Conservation (phyloP, 768 basidiomycete species). For the Rubroboletus pulcherrimus region DNA sequence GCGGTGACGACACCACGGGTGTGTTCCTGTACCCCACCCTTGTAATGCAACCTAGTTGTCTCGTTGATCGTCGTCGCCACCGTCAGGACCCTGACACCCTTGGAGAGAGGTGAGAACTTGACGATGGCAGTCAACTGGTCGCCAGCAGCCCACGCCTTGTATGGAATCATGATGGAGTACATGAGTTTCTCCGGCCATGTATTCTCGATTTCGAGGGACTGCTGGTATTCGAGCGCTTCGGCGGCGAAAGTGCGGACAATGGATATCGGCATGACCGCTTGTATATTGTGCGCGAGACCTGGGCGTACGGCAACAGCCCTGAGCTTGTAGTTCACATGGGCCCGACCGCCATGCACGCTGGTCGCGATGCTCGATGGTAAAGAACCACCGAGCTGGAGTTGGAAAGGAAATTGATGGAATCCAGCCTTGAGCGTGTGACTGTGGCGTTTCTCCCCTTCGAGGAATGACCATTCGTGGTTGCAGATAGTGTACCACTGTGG, state of each 20-base stretch:
- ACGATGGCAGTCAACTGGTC: slow-evolving; percentile 77
- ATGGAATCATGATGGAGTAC: slow-evolving; percentile 91
- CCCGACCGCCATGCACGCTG: slow-evolving; percentile 45
- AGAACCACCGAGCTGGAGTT: slow-evolving; percentile 77
- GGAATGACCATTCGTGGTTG: slow-evolving; percentile 89
- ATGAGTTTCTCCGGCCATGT: slow-evolving; percentile 97
- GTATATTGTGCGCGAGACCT: slow-evolving; percentile 68
- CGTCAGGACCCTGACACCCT: slow-evolving; percentile 72
- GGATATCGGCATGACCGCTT: slow-evolving; percentile 55
- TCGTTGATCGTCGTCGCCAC: slow-evolving; percentile 74
- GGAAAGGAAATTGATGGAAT: slow-evolving; percentile 89
- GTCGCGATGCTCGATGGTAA: slow-evolving; percentile 77
- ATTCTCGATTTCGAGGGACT: slow-evolving; percentile 92
- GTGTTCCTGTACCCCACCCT: slow-evolving; percentile 55
- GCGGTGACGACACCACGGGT: slow-evolving; percentile 56
- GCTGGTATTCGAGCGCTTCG: slow-evolving; percentile 92
- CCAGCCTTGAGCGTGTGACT: slow-evolving; percentile 95
- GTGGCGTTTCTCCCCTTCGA: slow-evolving; percentile 75
- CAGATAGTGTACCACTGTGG: slow-evolving; percentile 61
- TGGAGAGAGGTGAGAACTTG: slow-evolving; percentile 83
- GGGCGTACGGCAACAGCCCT: slow-evolving; percentile 79
- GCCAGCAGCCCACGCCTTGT: slow-evolving; percentile 94
- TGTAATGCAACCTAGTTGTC: slow-evolving; percentile 56
- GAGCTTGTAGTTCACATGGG: slow-evolving; percentile 82
- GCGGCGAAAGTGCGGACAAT: slow-evolving; percentile 70